phyloP scores from a whole-genome alignment of 805 yeast genomes.

The Teunomyces kruisii region DNA sequence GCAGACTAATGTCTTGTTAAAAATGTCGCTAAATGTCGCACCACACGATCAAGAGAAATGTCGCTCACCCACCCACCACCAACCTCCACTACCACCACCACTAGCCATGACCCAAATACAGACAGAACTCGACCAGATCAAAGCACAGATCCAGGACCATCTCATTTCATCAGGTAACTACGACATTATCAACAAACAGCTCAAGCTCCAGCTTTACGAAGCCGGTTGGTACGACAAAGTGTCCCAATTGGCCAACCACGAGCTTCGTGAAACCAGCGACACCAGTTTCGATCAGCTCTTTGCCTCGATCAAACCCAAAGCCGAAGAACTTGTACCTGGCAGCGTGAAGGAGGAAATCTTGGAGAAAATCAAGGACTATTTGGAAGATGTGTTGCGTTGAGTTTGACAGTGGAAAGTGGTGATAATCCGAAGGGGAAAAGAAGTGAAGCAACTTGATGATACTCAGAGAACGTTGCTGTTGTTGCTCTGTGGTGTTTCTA shows the following conservation, averaged over 20 bases:
- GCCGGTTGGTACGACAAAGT: conserved; percentile 87
- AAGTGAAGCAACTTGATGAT: too few relatives aligned
- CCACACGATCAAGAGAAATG: neutral
- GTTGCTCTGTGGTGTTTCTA: too few relatives aligned
- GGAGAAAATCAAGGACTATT: conserved; percentile 55
- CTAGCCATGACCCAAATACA: neutral
- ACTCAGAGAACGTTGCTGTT: too few relatives aligned
- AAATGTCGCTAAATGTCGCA: neutral
- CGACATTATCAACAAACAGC: conserved; percentile 63
- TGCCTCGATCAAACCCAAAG: conserved; percentile 58
- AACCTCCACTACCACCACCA: neutral
- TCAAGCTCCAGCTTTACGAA: conserved; percentile 65
- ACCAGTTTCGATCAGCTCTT: conserved; percentile 52
- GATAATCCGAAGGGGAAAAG: neutral
- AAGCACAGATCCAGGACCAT: conserved; percentile 65
- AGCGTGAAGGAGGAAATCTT: conserved; percentile 60
- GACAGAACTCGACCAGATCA: conserved; percentile 44
- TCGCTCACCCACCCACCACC: too few relatives aligned
- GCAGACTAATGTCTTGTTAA: too few relatives aligned
- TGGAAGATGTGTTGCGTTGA: conserved; percentile 38
- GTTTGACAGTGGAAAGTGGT: too few relatives aligned
- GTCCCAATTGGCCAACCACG: conserved; percentile 51
- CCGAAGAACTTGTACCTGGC: conserved; percentile 69
- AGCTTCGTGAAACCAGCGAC: conserved; percentile 41
- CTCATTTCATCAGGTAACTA: conserved; percentile 78